Base-by-base conservation (phyloP, 495 filamentous ascomycete species). In the Monascus purpureus region DNA sequence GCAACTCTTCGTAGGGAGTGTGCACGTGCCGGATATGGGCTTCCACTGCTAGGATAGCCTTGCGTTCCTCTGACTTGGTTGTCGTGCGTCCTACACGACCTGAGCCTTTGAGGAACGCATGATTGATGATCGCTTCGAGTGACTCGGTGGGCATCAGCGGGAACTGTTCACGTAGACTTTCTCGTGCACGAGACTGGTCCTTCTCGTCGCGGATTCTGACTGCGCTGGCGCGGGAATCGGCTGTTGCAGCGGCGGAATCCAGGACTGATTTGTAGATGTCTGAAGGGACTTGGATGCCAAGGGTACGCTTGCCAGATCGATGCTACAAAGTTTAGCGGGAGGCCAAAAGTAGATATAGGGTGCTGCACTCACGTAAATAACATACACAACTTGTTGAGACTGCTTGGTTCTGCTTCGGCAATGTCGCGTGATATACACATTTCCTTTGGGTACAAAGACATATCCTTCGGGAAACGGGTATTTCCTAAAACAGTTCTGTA, bases 21-120 rank as follows among this genome's bases (percentile, higher is more conserved):
- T 63, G 55, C 1, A 33, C 44, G 40, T 71, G 67, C 26, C 68
- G 53, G 29, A 70, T 55, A 49, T 71, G 60, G 12, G 68, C 68
- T 30, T 67, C 59, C 2, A 66, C 61, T 3, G 67, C 68, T 17
- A 64, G 32, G 1, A 36, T 28, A 2, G 55, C 59, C 37, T 61
- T 67, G 1, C 46, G 41, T 15, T 50, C 39, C 24, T 68, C 57
- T 0, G 46, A 34, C 6, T 44, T 45, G 17, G 38, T 54, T 6
- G 43, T 37, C 0, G 54, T 54, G 3, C 68, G 49, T 0, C 67
- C 67, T 0, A 73, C 67, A 15, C 64, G 47, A 6, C 67, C 59
- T 6, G 66, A 66, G 3, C 60, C 58, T 31, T 68, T 70, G 23
- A 57, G 38, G 34, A 67, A 70, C 3, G 65, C 61, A 31, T 63